These are phyloP conservation scores for Haberlea rhodopensis DNA, from an alignment of 257 asterid species.

Conservation along the genomic window DNA sequence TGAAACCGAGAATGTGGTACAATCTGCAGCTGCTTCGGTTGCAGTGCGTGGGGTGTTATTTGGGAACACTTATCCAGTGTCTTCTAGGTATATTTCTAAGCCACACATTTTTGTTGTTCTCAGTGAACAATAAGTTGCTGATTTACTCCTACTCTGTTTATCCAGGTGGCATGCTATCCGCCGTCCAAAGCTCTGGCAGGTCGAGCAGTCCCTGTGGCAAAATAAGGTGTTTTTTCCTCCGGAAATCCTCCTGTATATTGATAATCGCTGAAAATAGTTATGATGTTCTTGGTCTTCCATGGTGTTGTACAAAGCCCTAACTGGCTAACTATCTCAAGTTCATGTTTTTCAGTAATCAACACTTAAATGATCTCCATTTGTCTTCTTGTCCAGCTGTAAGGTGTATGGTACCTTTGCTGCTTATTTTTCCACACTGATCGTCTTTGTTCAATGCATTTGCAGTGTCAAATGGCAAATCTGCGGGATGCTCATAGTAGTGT, in stretches of 20 bases:
- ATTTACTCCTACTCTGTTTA: slow-evolving; percentile 26
- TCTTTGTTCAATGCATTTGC: not conserved
- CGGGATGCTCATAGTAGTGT: not conserved
- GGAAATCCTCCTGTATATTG: not conserved
- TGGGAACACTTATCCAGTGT: slow-evolving; percentile 66
- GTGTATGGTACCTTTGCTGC: no score
- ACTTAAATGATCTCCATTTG: no score
- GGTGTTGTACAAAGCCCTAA: no score
- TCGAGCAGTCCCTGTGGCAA: slow-evolving; percentile 57
- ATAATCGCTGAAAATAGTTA: no score
- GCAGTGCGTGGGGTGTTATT: slow-evolving; percentile 85
- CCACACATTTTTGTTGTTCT: slow-evolving; percentile 4
- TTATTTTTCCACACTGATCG: no score
- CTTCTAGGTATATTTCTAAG: slow-evolving; percentile 60
- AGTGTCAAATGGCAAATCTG: not conserved
- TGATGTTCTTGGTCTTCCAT: no score
- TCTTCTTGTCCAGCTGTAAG: no score
- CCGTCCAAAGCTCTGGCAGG: slow-evolving; percentile 85
- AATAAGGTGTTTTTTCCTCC: slow-evolving; percentile 46
- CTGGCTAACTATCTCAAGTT: no score
- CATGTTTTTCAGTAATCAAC: no score
- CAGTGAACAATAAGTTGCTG: slow-evolving; percentile 20
- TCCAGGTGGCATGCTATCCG: slow-evolving; percentile 98
- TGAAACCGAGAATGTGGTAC: slow-evolving; percentile 68
- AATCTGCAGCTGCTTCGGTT: slow-evolving; percentile 86